Evolutionary conservation across 805 yeast genomes (phyloP).

Genomic region (Saccharomycopsis fermentans): DNA sequence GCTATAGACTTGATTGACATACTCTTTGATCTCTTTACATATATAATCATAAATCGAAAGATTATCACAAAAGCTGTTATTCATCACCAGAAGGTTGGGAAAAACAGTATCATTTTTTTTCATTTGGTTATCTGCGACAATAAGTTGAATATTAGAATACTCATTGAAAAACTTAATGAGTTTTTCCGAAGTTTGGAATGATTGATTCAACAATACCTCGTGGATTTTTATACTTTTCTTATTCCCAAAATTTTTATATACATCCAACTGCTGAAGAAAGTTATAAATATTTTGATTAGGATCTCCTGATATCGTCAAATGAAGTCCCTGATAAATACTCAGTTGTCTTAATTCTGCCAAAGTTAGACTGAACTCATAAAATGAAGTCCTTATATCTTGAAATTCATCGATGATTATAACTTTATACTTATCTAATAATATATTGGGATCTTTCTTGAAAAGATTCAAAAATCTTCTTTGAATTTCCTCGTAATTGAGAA

Average conservation of each 20-base stretch:
- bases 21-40: conserved; percentile 33
- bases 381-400: conserved; percentile 53
- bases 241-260: neutral
- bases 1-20: conserved; percentile 29
- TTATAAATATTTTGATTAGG: conserved; percentile 60
- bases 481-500: conserved; percentile 3
- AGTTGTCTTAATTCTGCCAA: neutral
- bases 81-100: conserved; percentile 1
- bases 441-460: conserved; percentile 16
- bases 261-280: conserved; percentile 34
- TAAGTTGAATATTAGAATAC: neutral
- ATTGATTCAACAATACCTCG: conserved; percentile 30
- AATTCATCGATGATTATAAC: conserved; percentile 59
- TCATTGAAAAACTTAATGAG: conserved; percentile 36
- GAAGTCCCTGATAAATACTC: conserved; percentile 27
- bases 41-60: conserved; percentile 36
- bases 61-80: conserved; percentile 13
- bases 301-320: conserved; percentile 62
- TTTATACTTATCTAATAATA: conserved; percentile 25
- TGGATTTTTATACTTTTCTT: conserved; percentile 24
- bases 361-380: conserved; percentile 35
- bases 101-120: neutral
- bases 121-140: neutral
- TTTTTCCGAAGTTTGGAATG: conserved; percentile 55
- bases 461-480: neutral